Percentiles rank a stretch among this genome's conserved stretches.
phyloP scores from a whole-genome alignment of 805 yeast species.

The Ogataea ganodermae region DNA sequence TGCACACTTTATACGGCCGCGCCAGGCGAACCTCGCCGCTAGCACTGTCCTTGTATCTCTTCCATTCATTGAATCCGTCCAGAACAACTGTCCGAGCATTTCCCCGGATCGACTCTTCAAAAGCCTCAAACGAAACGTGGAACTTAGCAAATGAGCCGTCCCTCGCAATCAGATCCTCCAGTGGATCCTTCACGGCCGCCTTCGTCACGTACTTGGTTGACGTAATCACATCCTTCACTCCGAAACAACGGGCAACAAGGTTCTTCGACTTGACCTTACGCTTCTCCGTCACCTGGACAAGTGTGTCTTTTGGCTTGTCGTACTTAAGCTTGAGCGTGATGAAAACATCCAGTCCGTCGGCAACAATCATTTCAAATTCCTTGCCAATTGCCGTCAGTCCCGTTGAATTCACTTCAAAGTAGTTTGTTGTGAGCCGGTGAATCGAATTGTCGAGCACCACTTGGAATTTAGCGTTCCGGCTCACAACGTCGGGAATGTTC shows the following conservation, averaged over 20 bases:
- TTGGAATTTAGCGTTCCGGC: slow-evolving; percentile 50
- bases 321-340: slow-evolving; percentile 73
- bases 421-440: slow-evolving; percentile 67
- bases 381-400: slow-evolving; percentile 49
- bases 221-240: slow-evolving; percentile 45
- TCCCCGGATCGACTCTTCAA: slow-evolving; percentile 58
- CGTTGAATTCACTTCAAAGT: slow-evolving; percentile 36
- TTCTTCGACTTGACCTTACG: slow-evolving; percentile 37
- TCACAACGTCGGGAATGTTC: slow-evolving; percentile 46
- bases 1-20: slow-evolving; percentile 64
- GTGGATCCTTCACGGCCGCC: slow-evolving; percentile 51
- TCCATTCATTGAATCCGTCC: slow-evolving; percentile 85
- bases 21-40: slow-evolving; percentile 36
- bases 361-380: slow-evolving; percentile 78
- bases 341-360: slow-evolving; percentile 59
- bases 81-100: slow-evolving; percentile 51
- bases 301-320: slow-evolving; percentile 48
- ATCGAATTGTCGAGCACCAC: slow-evolving; percentile 76
- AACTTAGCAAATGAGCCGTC: slow-evolving; percentile 91
- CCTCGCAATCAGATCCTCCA: slow-evolving; percentile 67
- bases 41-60: slow-evolving; percentile 36
- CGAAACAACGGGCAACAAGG: slow-evolving; percentile 34
- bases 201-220: slow-evolving; percentile 55
- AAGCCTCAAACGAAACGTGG: slow-evolving; percentile 61
- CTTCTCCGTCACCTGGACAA: slow-evolving; percentile 62